Conservation (phyloP, 73 alveolate species). For the Symbiodinium natans region DNA sequence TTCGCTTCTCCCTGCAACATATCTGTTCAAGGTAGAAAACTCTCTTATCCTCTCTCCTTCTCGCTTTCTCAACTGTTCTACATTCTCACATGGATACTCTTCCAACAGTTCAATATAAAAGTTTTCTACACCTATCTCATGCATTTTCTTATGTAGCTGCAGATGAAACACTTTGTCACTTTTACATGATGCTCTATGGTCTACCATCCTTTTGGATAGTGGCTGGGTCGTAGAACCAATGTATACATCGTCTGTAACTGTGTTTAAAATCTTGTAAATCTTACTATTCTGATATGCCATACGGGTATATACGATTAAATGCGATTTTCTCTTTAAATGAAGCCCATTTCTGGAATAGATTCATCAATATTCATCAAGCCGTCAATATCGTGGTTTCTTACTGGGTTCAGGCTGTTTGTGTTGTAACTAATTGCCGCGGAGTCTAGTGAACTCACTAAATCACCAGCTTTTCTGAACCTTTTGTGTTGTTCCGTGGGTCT, state of each 20-base stretch:
- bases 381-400: no score
- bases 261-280: background rate
- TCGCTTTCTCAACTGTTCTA: background rate
- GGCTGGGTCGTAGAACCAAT: slow-evolving; percentile 2
- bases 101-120: slow-evolving; percentile 27
- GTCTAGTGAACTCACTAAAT: no score
- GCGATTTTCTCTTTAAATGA: background rate
- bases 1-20: background rate
- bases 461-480: no score
- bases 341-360: no score
- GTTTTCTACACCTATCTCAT: background rate
- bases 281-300: background rate
- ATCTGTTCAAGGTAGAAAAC: background rate
- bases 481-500: no score
- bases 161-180: background rate
- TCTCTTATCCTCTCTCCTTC: slow-evolving; percentile 25
- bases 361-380: no score
- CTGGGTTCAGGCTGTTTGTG: no score
- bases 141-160: background rate
- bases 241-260: background rate
- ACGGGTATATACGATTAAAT: background rate
- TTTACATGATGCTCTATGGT: background rate
- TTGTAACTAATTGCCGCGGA: no score
- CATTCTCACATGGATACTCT: slow-evolving; percentile 4
- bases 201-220: background rate